Percentiles rank a stretch among this genome's conserved stretches.
Conservation (phyloP, 2,329 filamentous ascomycete species). For the Zymoseptoria brevis region DNA sequence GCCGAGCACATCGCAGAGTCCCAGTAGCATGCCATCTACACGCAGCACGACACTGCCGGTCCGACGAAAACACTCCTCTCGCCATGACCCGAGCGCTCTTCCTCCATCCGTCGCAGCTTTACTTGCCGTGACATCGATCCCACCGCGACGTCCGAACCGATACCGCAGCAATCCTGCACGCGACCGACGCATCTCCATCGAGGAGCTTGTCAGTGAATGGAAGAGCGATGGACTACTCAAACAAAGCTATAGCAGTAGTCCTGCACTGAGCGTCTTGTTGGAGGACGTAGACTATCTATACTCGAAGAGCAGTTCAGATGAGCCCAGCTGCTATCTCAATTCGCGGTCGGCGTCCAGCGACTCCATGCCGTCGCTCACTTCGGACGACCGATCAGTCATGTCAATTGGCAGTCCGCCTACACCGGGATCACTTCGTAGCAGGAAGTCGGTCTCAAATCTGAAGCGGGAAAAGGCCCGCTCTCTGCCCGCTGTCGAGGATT, state of each 20-base stretch:
- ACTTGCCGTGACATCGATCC: conserved; percentile 53
- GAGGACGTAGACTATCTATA: conserved; percentile 40
- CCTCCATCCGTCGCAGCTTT: conserved; percentile 51
- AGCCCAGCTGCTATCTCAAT: conserved; percentile 27
- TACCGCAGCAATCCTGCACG: conserved; percentile 35
- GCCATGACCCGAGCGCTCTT: conserved; percentile 38
- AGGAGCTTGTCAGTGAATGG: conserved; percentile 49
- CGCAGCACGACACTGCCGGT: conserved; percentile 14
- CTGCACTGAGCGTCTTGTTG: conserved; percentile 47
- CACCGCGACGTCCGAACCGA: conserved; percentile 38
- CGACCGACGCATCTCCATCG: conserved; percentile 44
- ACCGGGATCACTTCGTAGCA: conserved; percentile 31
- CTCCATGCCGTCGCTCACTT: conserved; percentile 48
- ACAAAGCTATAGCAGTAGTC: conserved; percentile 25
- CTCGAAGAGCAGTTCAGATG: conserved; percentile 31
- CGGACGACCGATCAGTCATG: conserved; percentile 39
- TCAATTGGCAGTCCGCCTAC: conserved; percentile 39
- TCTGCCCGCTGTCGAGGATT: conserved; percentile 45
- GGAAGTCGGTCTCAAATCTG: conserved; percentile 29
- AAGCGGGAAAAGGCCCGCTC: conserved; percentile 43
- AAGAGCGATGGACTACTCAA: conserved; percentile 38
- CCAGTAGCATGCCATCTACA: conserved; percentile 18
- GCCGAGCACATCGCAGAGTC: conserved; percentile 12
- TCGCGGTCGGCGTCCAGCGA: conserved; percentile 49
- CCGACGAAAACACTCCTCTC: conserved; percentile 15